A percentile compares a stretch with the other conserved stretches of the same genome.
Evolutionary conservation across 352 stramenopile species (phyloP).

Genomic region (Globisporangium irregulare): DNA sequence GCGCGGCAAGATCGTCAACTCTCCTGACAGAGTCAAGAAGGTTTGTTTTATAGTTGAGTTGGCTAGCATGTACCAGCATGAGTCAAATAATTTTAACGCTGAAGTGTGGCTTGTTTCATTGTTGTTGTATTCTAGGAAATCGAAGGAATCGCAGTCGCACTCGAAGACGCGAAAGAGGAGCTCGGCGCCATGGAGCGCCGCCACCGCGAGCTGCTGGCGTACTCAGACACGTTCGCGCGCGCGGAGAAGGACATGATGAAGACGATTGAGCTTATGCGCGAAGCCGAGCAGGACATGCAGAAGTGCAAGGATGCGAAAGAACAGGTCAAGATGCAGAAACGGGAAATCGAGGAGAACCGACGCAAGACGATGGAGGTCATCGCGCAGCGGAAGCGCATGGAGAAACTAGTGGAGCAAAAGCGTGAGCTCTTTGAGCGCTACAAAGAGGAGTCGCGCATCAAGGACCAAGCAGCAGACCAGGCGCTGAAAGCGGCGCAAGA

Average conservation of each 20-base stretch:
- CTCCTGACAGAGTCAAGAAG: constrained; percentile 80
- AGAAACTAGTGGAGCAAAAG: constrained; percentile 72
- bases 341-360: constrained; percentile 51
- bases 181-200: constrained; percentile 65
- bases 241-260: constrained; percentile 68
- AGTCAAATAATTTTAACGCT: background rate
- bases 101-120: background rate
- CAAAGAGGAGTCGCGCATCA: constrained; percentile 59
- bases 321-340: constrained; percentile 55
- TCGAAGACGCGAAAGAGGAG: constrained; percentile 74
- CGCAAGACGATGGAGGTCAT: constrained; percentile 46
- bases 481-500: constrained; percentile 50
- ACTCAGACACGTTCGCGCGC: constrained; percentile 65
- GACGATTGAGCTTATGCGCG: constrained; percentile 57
- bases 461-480: constrained; percentile 56
- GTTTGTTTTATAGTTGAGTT: background rate
- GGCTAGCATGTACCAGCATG: background rate
- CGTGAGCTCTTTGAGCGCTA: constrained; percentile 62
- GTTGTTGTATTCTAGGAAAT: constrained; percentile 36
- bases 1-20: constrained; percentile 86
- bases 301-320: constrained; percentile 71
- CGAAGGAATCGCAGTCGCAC: constrained; percentile 38
- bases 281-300: constrained; percentile 61
- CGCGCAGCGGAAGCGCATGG: constrained; percentile 64
- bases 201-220: constrained; percentile 47